A percentile compares a stretch with the other conserved stretches of the same genome.
Evolutionary conservation across 2,329 filamentous ascomycete species (phyloP).

Genomic region (Alternaria arborescens): DNA sequence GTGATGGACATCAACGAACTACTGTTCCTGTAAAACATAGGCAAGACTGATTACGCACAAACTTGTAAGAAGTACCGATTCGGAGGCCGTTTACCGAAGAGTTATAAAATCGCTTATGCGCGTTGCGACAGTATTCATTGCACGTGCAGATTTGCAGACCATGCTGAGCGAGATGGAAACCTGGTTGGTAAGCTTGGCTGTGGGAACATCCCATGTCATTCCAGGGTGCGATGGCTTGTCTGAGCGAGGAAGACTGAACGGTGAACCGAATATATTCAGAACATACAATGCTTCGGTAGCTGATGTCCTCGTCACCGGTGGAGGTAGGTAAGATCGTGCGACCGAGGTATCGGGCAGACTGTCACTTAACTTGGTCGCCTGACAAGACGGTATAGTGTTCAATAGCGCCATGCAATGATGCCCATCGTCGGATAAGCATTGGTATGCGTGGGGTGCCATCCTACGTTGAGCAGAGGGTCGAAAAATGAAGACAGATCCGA

Average conservation of each 20-base stretch:
- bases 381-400: slow-evolving; percentile 23
- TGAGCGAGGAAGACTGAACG: slow-evolving; percentile 4
- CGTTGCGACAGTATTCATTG: neutral
- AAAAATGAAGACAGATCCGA: slow-evolving; percentile 9
- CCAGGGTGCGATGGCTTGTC: slow-evolving; percentile 10
- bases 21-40: neutral
- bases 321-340: neutral
- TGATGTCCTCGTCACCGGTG: neutral
- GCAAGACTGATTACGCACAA: neutral
- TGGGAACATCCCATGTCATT: slow-evolving; percentile 4
- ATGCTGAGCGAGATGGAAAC: slow-evolving; percentile 15
- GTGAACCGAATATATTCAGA: neutral
- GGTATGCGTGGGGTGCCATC: neutral
- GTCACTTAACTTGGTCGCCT: slow-evolving; percentile 12
- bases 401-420: slow-evolving; percentile 35
- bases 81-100: neutral
- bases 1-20: neutral
- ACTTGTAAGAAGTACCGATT: neutral
- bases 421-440: slow-evolving; percentile 20
- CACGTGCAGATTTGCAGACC: neutral
- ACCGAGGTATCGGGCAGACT: neutral
- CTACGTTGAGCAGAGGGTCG: neutral
- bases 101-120: neutral
- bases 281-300: neutral
- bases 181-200: slow-evolving; percentile 18